Conservation (phyloP, 805 yeast species). For the Kuraishia piskuri region DNA sequence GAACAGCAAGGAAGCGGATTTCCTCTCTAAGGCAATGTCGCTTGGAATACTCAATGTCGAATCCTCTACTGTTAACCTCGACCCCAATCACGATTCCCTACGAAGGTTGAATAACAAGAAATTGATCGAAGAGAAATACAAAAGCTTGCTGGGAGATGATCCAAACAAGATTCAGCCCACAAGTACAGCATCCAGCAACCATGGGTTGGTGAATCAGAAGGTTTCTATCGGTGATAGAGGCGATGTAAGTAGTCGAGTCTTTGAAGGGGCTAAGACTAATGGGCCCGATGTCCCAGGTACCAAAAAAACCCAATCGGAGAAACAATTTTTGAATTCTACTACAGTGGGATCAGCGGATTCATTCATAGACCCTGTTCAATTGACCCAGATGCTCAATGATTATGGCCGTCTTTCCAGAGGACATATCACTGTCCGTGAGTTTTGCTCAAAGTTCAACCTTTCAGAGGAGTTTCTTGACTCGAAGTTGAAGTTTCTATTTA, state of each 20-base stretch:
- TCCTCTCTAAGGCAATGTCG: conserved; percentile 1
- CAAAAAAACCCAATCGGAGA: neutral
- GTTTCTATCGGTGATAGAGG: neutral
- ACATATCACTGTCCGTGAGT: neutral
- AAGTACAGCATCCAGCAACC: neutral
- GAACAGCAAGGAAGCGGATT: neutral
- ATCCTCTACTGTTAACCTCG: neutral
- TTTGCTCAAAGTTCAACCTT: neutral
- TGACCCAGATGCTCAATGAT: conserved; percentile 1
- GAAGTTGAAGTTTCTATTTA: neutral
- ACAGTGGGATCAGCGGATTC: neutral
- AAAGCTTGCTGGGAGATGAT: neutral
- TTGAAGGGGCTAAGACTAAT: neutral
- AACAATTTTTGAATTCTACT: neutral
- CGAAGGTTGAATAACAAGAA: neutral
- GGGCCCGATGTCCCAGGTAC: no score
- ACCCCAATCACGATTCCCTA: neutral
- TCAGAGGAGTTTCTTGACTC: neutral
- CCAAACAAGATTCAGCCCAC: neutral
- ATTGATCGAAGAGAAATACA: neutral
- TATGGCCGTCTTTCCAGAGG: neutral
- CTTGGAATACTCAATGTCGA: conserved; percentile 1
- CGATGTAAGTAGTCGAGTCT: neutral
- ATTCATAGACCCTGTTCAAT: neutral
- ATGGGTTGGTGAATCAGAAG: neutral